Evolutionary conservation across 352 stramenopile species (phyloP), one percentile per base, ranked within the genome.

Genomic region (Pythium folliculosum): DNA sequence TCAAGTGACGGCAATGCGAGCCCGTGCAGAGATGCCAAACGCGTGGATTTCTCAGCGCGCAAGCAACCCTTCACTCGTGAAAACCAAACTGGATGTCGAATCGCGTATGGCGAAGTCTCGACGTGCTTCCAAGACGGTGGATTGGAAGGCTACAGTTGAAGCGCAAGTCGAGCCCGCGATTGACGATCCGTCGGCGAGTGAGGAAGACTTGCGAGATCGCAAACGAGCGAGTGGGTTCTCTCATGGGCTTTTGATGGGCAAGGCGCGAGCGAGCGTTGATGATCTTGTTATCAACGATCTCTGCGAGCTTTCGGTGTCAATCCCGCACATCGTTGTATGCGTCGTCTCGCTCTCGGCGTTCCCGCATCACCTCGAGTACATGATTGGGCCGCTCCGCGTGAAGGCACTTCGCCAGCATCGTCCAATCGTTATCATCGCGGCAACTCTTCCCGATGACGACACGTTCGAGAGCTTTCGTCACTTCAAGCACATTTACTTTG

Each of bases 401-500:
- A 87, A 83, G 13, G 77, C 82, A 2, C 69, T 95, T 12, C 86
- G 88, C 21, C 70, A 79, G 8, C 89, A 94, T 52, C 83, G 86
- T 10, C 84, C 88, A 3, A 78, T 95, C 30, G 69, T 95, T 48
- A 80, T 95, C 55, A 63, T 94, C 27, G 80, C 83, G 3, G 22
- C 73, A 0, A 80, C 78, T 16, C 61, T 95, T 25, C 88, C 88
- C 0, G 67, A 81, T 19, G 69, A 77, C 5, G 86, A 91, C 38
- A 64, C 73, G n/a, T 94, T 81, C 53, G 81, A 88, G 35, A 74
- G 71, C 14, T 91, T 94, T 50, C 77, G 77, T 19, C 81, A 89
- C 45, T 94, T 93, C 54, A 71, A 72, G 37, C 78, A 91, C 47
- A 79, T 95, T 4, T 80, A 88, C 57, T 93, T 94, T 19, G 75